Evolutionary conservation across 2,329 filamentous ascomycete species (phyloP).

Genomic region (Remersonia thermophila): DNA sequence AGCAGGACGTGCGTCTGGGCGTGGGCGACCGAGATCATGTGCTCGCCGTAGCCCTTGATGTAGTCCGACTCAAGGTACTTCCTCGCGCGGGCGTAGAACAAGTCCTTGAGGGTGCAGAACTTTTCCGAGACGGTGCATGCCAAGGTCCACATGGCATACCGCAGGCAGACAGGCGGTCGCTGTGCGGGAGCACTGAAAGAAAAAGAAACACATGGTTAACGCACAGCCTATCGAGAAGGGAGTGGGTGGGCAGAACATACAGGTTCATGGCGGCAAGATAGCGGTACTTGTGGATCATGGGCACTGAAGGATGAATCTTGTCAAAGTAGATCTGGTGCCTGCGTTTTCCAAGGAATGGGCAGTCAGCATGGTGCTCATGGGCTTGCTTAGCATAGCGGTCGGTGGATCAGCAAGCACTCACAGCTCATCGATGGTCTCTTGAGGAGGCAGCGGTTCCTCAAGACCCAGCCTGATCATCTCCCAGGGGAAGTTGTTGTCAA

Average conservation of each 20-base stretch:
- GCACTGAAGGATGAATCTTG: constrained; percentile 73
- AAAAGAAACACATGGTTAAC: constrained; percentile 1
- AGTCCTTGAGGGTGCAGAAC: constrained; percentile 64
- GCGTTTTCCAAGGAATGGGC: too few relatives aligned
- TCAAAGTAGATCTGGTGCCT: constrained; percentile 80
- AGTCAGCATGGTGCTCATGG: too few relatives aligned
- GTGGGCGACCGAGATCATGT: constrained; percentile 74
- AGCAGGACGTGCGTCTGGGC: constrained; percentile 75
- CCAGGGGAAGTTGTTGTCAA: constrained; percentile 58
- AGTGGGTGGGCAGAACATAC: constrained; percentile 25
- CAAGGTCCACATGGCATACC: constrained; percentile 93
- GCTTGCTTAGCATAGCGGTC: not conserved
- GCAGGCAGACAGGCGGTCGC: constrained; percentile 73
- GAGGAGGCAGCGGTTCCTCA: constrained; percentile 46
- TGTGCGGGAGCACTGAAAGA: constrained; percentile 55
- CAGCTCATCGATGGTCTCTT: constrained; percentile 68
- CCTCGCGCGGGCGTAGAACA: constrained; percentile 80
- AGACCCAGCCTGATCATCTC: constrained; percentile 55
- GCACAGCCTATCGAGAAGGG: too few relatives aligned
- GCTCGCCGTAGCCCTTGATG: constrained; percentile 83
- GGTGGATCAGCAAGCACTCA: constrained; percentile 29
- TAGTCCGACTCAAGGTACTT: constrained; percentile 87
- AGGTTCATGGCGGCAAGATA: constrained; percentile 84
- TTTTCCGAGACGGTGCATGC: constrained; percentile 80
- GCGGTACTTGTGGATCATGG: constrained; percentile 80